phyloP scores from a whole-genome alignment of 2,329 filamentous ascomycete species.

The Paracorniculantispora psalliotae region DNA sequence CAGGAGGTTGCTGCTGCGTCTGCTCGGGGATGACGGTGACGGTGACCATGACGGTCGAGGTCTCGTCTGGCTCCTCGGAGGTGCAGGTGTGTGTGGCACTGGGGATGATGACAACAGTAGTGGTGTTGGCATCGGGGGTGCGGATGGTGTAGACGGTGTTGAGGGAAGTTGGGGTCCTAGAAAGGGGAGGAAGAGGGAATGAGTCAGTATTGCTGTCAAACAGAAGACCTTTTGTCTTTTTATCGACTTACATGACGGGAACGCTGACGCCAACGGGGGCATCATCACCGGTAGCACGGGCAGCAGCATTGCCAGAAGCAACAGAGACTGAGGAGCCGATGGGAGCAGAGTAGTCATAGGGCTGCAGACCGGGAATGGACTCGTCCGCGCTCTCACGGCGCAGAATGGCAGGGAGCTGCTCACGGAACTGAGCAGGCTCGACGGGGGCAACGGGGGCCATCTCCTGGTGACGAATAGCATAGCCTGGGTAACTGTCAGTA shows the following conservation, averaged over 20 bases:
- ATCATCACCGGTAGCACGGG: not conserved
- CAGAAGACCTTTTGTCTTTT: no score
- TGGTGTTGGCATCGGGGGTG: constrained; percentile 17
- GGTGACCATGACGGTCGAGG: constrained; percentile 19
- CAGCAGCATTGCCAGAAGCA: not conserved
- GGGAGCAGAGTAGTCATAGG: constrained; percentile 9
- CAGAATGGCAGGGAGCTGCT: constrained; percentile 5
- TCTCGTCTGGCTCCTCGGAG: not conserved
- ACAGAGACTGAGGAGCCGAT: not conserved
- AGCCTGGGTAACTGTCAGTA: not conserved
- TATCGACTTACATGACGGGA: constrained; percentile 31
- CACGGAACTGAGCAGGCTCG: not conserved
- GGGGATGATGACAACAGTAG: constrained; percentile 19
- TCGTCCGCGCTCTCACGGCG: constrained; percentile 4
- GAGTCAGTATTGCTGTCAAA: not conserved
- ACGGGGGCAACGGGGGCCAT: not conserved
- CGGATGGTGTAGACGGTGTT: constrained; percentile 30
- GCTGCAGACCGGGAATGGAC: constrained; percentile 6
- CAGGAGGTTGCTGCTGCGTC: not conserved
- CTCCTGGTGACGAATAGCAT: not conserved
- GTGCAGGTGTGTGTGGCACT: not conserved
- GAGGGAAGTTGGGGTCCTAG: constrained; percentile 29
- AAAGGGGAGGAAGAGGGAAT: no score
- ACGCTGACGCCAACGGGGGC: constrained; percentile 21
- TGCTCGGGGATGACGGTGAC: constrained; percentile 16